Evolutionary conservation across 306 rosid species (phyloP).

Genomic region (Quercus variabilis): DNA sequence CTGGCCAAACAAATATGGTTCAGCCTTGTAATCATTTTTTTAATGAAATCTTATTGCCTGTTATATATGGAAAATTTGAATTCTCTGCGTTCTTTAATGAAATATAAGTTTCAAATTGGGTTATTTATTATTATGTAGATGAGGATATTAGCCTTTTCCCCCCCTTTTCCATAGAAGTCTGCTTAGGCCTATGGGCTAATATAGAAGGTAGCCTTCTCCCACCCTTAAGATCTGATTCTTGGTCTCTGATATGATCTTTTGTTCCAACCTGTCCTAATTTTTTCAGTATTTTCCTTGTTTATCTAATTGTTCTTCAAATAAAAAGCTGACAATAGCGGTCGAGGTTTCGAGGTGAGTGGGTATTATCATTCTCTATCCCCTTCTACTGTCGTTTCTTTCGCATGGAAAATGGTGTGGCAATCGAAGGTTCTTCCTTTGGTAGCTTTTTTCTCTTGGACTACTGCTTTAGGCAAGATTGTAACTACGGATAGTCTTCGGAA

Average conservation of each 20-base stretch:
- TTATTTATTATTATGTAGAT: background rate
- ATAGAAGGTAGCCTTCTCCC: background rate
- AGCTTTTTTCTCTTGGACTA: too few relatives aligned
- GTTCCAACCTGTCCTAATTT: background rate
- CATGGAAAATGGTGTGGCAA: too few relatives aligned
- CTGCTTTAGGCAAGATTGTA: too few relatives aligned
- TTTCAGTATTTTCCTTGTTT: background rate
- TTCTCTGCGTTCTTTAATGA: constrained; percentile 14
- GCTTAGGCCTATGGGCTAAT: background rate
- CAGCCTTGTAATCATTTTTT: constrained; percentile 17
- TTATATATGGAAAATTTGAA: constrained; percentile 19
- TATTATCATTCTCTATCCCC: too few relatives aligned
- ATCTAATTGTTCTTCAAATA: background rate
- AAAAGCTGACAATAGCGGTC: background rate
- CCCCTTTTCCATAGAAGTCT: background rate
- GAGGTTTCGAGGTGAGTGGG: too few relatives aligned
- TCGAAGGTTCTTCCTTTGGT: too few relatives aligned
- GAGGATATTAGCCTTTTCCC: background rate
- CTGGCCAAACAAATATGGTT: constrained; percentile 28
- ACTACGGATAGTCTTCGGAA: too few relatives aligned
- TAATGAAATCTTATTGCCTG: constrained; percentile 25
- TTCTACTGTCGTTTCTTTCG: too few relatives aligned
- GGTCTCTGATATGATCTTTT: background rate
- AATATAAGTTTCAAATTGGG: background rate
- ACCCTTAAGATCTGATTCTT: background rate